These are phyloP conservation scores for Russula emetica DNA, from an alignment of 768 basidiomycete species.

Conservation along the genomic window DNA sequence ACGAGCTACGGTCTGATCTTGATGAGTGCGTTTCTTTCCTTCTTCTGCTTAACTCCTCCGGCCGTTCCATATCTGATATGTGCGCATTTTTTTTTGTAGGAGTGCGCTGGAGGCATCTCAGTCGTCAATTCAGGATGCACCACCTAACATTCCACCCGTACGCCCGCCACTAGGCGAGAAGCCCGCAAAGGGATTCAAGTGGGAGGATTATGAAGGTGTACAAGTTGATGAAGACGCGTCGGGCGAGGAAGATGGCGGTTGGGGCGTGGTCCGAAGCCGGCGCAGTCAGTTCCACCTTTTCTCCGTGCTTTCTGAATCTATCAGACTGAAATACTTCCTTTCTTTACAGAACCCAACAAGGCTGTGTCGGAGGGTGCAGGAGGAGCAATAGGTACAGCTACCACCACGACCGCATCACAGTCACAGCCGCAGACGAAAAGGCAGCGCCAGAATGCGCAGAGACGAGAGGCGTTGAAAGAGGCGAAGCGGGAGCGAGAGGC, in stretches of 20 bases:
- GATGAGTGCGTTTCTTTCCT: conserved; percentile 55
- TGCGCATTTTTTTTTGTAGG: conserved; percentile 15
- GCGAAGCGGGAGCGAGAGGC: conserved; percentile 53
- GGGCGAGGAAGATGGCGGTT: conserved; percentile 66
- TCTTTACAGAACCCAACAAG: conserved; percentile 26
- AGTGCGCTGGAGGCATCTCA: conserved; percentile 59
- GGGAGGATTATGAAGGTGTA: conserved; percentile 75
- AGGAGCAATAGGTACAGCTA: neutral
- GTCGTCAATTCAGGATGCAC: conserved; percentile 35
- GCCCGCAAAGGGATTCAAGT: conserved; percentile 63
- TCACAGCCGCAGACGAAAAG: conserved; percentile 56
- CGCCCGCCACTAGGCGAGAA: conserved; percentile 52
- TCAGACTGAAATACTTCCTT: neutral
- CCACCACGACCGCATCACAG: conserved; percentile 35
- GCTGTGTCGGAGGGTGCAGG: conserved; percentile 9
- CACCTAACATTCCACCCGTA: conserved; percentile 69
- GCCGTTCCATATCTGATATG: conserved; percentile 19
- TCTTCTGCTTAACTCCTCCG: neutral
- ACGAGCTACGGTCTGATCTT: conserved; percentile 53
- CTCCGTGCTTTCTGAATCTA: neutral
- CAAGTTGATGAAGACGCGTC: conserved; percentile 52
- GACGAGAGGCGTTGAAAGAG: conserved; percentile 53
- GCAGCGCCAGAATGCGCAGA: conserved; percentile 64
- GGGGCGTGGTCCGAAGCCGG: conserved; percentile 70
- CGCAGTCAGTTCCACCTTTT: conserved; percentile 30